Percentiles rank a stretch among this genome's conserved stretches.
phyloP scores from a whole-genome alignment of 495 filamentous ascomycete species.

The Aspergillus avenaceus region DNA sequence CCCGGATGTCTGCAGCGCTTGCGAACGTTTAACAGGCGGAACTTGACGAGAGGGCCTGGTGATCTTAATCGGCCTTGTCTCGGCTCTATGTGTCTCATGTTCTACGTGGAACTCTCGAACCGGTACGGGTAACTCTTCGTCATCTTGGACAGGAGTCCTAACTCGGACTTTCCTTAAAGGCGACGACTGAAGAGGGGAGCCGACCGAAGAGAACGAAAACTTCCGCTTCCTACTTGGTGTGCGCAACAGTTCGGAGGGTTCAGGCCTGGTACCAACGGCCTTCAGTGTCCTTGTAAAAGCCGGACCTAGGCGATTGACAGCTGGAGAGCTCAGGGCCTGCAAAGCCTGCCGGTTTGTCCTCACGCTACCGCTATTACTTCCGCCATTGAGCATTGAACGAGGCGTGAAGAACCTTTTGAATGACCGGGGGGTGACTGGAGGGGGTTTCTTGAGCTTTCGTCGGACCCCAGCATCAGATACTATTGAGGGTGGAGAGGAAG shows the following conservation, averaged over 20 bases:
- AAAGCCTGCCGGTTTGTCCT: slow-evolving; percentile 61
- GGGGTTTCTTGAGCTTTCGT: slow-evolving; percentile 44
- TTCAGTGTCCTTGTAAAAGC: slow-evolving; percentile 42
- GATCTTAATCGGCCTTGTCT: slow-evolving; percentile 10
- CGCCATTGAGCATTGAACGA: slow-evolving; percentile 40
- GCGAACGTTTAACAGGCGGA: slow-evolving; percentile 37
- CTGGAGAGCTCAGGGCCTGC: slow-evolving; percentile 62
- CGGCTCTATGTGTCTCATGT: slow-evolving; percentile 8
- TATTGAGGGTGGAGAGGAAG: slow-evolving; percentile 46
- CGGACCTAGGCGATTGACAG: slow-evolving; percentile 53
- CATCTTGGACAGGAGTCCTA: slow-evolving; percentile 27
- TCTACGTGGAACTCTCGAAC: slow-evolving; percentile 31
- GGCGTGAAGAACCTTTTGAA: slow-evolving; percentile 87
- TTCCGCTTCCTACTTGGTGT: slow-evolving; percentile 43
- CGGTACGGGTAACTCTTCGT: slow-evolving; percentile 26
- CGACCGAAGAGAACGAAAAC: slow-evolving; percentile 41
- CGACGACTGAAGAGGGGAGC: slow-evolving; percentile 53
- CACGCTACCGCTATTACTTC: slow-evolving; percentile 38
- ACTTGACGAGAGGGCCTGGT: slow-evolving; percentile 24
- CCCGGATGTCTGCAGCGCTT: slow-evolving; percentile 38
- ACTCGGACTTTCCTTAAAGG: slow-evolving; percentile 44
- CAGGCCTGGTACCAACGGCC: slow-evolving; percentile 26
- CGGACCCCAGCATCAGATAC: slow-evolving; percentile 37
- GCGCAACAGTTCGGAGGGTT: slow-evolving; percentile 26
- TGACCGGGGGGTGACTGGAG: slow-evolving; percentile 65